A percentile compares a stretch with the other conserved stretches of the same genome.
phyloP scores from a whole-genome alignment of 2,329 filamentous ascomycete genomes.

The Volutella citrinella region DNA sequence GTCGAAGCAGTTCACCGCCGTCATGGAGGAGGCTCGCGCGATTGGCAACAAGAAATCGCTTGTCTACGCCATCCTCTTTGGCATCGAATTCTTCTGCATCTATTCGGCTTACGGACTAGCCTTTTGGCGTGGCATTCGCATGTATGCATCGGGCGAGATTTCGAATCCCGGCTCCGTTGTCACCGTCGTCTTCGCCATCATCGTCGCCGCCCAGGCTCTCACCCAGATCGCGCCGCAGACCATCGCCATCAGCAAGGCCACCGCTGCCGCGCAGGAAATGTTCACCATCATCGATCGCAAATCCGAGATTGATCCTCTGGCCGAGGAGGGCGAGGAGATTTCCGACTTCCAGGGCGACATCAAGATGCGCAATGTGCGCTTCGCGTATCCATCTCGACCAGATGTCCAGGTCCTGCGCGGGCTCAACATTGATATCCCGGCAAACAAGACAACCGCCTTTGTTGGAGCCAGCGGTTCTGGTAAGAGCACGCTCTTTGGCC shows the following conservation, averaged over 20 bases:
- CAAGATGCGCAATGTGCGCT: slow-evolving; percentile 55
- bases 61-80: slow-evolving; percentile 34
- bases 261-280: slow-evolving; percentile 13
- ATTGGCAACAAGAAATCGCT: slow-evolving; percentile 35
- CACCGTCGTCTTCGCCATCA: slow-evolving; percentile 20
- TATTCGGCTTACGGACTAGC: slow-evolving; percentile 38
- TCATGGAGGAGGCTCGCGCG: slow-evolving; percentile 31
- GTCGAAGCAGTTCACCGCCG: slow-evolving; percentile 32
- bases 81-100: slow-evolving; percentile 35
- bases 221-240: slow-evolving; percentile 12
- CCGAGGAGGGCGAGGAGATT: background rate
- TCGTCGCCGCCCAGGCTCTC: slow-evolving; percentile 13
- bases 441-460: slow-evolving; percentile 65
- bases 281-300: slow-evolving; percentile 13
- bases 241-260: slow-evolving; percentile 11
- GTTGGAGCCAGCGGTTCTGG: slow-evolving; percentile 67
- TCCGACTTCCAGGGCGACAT: slow-evolving; percentile 34
- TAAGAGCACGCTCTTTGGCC: slow-evolving; percentile 66
- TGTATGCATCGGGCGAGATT: slow-evolving; percentile 35
- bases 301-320: slow-evolving; percentile 13
- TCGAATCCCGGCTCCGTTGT: slow-evolving; percentile 34
- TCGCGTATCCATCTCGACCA: slow-evolving; percentile 63
- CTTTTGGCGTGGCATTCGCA: slow-evolving; percentile 41
- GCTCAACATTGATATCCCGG: slow-evolving; percentile 51
- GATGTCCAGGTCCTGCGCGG: slow-evolving; percentile 55